Evolutionary conservation across 306 rosid species (phyloP), one percentile per base, ranked within the genome.

Genomic region (Gillenia trifoliata): DNA sequence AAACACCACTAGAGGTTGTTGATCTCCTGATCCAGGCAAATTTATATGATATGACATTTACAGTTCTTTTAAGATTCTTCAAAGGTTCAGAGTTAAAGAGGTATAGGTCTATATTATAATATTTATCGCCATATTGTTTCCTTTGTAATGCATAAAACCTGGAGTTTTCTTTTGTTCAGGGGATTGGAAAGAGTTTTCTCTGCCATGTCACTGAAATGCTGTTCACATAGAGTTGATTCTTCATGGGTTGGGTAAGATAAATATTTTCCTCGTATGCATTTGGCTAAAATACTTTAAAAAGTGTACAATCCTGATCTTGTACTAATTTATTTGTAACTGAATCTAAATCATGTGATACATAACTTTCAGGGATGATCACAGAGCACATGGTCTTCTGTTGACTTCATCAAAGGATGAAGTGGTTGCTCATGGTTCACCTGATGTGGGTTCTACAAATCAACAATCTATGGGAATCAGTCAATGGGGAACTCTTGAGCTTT

Each of bases 401-500:
- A 80, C 86, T 22, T 85, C 91, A 38, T 78, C 92, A 47, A 86
- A 84, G 76, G 88, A 60, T 76, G 94, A 83, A 79, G 67, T 81
- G 83, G 86, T 83, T 78, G 84, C 77, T 61, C 90, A 84, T 77
- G 86, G 88, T 75, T 83, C 94, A 28, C 90, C 92, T 71, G 85
- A 83, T 81, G 43, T 71, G 73, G 70, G 73, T 77, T 79, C 85
- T 73, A 71, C 83, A 66, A 45, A 78, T 68, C 85, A 85, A 79
- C 92, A 80, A 77, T 64, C 73, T 55, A 88, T 82, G 62, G 85
- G 88, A 77, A 83, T 45, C 63, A 77, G 78, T 75, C 76, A 66
- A 30, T 93, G 98, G 98, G 84, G 87, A 66, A 76, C 86, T 26
- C 97, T 93, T 54, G 93, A 93, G 87, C 86, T 84, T 80, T 89